These are phyloP conservation scores for Blastocystis sp. DNA, from an alignment of 352 stramenopile genomes.

Conservation along the genomic window DNA sequence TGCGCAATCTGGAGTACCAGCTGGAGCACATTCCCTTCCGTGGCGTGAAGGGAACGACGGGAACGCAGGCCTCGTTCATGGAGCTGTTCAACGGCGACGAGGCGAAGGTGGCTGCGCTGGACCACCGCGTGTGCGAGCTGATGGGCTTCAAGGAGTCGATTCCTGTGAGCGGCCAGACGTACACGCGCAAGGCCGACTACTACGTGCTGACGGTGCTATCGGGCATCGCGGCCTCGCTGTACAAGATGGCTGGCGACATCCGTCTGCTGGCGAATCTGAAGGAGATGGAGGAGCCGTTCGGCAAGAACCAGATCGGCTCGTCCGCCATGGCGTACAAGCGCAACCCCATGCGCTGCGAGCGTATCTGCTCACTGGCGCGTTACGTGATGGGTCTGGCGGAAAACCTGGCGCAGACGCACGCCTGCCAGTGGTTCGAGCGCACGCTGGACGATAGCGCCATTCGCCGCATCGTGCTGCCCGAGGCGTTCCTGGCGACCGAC, in stretches of 20 bases:
- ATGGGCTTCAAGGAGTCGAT: conserved; percentile 95
- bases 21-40: conserved; percentile 88
- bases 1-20: conserved; percentile 81
- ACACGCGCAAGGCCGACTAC: conserved; percentile 96
- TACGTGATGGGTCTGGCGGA: conserved; percentile 94
- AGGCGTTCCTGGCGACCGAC: conserved; percentile 90
- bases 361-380: conserved; percentile 86
- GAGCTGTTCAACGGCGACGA: conserved; percentile 96
- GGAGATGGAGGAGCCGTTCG: conserved; percentile 86
- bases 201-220: conserved; percentile 80
- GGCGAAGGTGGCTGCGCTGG: conserved; percentile 91
- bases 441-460: conserved; percentile 96
- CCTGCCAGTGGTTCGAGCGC: conserved; percentile 94
- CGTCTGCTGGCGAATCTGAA: conserved; percentile 96
- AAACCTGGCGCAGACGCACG: conserved; percentile 87
- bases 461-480: conserved; percentile 87
- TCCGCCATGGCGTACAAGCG: conserved; percentile 98
- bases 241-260: conserved; percentile 98
- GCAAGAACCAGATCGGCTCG: conserved; percentile 86
- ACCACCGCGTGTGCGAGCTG: conserved; percentile 83
- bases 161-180: conserved; percentile 91
- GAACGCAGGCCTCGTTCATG: conserved; percentile 93
- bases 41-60: conserved; percentile 94
- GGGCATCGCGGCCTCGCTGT: conserved; percentile 87
- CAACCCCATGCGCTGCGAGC: conserved; percentile 94